These are phyloP conservation scores for Fusarium sp. DNA, from an alignment of 2,329 filamentous ascomycete species.

Conservation along the genomic window DNA sequence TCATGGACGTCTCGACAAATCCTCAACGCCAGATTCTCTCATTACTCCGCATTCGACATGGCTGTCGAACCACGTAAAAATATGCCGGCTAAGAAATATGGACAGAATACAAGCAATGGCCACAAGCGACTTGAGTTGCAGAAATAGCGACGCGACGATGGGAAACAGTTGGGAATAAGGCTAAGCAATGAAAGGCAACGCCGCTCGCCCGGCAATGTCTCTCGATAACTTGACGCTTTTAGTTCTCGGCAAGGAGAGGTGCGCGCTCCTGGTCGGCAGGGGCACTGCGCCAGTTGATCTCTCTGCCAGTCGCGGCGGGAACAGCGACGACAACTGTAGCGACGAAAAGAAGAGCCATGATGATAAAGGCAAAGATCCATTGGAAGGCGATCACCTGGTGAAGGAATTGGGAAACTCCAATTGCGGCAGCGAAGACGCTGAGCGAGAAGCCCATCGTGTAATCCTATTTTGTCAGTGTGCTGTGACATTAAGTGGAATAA, in stretches of 20 bases:
- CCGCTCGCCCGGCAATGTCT: not conserved
- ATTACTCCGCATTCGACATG: constrained; percentile 25
- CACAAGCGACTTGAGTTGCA: not conserved
- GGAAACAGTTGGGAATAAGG: not conserved
- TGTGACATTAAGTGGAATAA: not conserved
- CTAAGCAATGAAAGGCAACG: not conserved
- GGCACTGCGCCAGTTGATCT: constrained; percentile 59
- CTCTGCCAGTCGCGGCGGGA: constrained; percentile 70
- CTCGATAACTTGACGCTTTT: not conserved
- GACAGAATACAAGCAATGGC: constrained; percentile 7
- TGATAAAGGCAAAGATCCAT: constrained; percentile 91
- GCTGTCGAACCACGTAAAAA: constrained; percentile 19
- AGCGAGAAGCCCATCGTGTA: constrained; percentile 84
- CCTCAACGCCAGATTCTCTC: constrained; percentile 29
- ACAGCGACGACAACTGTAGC: constrained; percentile 73
- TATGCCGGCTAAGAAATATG: constrained; percentile 12
- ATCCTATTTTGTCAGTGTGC: constrained; percentile 56
- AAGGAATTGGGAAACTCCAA: constrained; percentile 82
- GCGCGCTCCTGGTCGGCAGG: constrained; percentile 67
- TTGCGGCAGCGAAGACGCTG: constrained; percentile 76
- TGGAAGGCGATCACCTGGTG: constrained; percentile 81
- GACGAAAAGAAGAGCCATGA: constrained; percentile 80
- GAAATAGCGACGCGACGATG: not conserved
- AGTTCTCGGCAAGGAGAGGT: constrained; percentile 66
- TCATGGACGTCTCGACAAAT: constrained; percentile 5